A percentile compares a stretch with the other conserved stretches of the same genome.
phyloP scores from a whole-genome alignment of 768 basidiomycete species.

The Termitomyces sp. region DNA sequence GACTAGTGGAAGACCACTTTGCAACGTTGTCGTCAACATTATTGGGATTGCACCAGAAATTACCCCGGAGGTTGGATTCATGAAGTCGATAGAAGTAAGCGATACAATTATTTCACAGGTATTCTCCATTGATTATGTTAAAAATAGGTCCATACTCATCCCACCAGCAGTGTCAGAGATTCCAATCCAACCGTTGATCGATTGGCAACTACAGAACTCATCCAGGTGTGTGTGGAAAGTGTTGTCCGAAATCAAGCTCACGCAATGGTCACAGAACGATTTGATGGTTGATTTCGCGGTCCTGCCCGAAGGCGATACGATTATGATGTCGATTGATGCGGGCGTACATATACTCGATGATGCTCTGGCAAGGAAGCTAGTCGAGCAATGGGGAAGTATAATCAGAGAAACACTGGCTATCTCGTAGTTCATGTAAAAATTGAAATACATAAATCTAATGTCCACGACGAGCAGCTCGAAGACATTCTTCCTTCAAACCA shows the following conservation, averaged over 20 bases:
- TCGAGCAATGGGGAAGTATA: constrained; percentile 17
- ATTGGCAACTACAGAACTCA: constrained; percentile 17
- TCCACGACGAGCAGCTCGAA: constrained; percentile 70
- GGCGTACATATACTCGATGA: constrained; percentile 19
- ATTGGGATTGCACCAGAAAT: constrained; percentile 28
- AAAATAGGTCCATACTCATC: constrained; percentile 28
- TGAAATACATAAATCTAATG: constrained; percentile 18
- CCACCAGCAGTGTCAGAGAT: constrained; percentile 16
- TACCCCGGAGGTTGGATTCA: constrained; percentile 11
- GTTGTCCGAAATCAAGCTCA: neutral
- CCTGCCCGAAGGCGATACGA: constrained; percentile 15
- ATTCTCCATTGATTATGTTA: neutral
- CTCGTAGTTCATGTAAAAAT: constrained; percentile 3
- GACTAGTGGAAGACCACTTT: constrained; percentile 24
- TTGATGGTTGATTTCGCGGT: constrained; percentile 25
- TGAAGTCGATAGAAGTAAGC: constrained; percentile 30
- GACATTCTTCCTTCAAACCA: constrained; percentile 75
- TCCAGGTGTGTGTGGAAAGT: constrained; percentile 11
- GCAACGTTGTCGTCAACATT: constrained; percentile 41
- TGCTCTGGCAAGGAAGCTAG: constrained; percentile 17
- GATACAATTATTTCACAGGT: neutral
- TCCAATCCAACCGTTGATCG: constrained; percentile 12
- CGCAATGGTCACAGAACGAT: constrained; percentile 15
- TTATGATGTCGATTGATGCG: constrained; percentile 28
- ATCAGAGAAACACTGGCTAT: constrained; percentile 13